phyloP scores from a whole-genome alignment of 2,329 filamentous ascomycete species.

The Arachnomyces sp. region DNA sequence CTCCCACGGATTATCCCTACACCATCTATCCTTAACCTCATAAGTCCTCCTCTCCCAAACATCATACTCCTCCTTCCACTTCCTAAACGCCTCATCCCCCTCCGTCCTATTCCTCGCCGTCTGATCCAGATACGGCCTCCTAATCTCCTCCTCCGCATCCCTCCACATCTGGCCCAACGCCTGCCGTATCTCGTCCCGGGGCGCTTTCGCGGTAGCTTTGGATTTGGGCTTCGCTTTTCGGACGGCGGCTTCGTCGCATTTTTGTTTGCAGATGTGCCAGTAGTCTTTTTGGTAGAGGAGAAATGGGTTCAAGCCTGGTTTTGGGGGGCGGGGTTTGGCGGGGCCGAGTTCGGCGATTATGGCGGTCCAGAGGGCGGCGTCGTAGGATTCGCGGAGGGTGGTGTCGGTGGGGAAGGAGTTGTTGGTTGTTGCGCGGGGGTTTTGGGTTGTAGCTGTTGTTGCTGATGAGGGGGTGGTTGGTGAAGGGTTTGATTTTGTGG shows the following conservation, averaged over 20 bases:
- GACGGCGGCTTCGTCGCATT: slow-evolving; percentile 55
- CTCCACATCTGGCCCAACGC: slow-evolving; percentile 90
- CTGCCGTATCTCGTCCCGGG: slow-evolving; percentile 66
- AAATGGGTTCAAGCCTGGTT: slow-evolving; percentile 75
- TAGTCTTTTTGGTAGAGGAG: slow-evolving; percentile 76
- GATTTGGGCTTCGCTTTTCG: slow-evolving; percentile 56
- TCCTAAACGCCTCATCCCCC: slow-evolving; percentile 54
- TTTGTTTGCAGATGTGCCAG: slow-evolving; percentile 53
- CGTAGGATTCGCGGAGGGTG: slow-evolving; percentile 42
- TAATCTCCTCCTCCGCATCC: slow-evolving; percentile 60
- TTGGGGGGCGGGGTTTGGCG: slow-evolving; percentile 61
- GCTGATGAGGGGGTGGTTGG: slow-evolving; percentile 7
- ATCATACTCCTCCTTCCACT: slow-evolving; percentile 64
- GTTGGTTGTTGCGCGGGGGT: slow-evolving; percentile 7
- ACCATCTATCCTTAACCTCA: slow-evolving; percentile 35
- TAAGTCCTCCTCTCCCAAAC: slow-evolving; percentile 36
- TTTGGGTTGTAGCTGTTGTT: slow-evolving; percentile 6
- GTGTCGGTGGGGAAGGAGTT: slow-evolving; percentile 16
- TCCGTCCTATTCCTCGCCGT: slow-evolving; percentile 61
- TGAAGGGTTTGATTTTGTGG: slow-evolving; percentile 1
- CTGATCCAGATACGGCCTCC: slow-evolving; percentile 68
- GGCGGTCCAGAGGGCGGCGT: slow-evolving; percentile 49
- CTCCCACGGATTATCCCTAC: slow-evolving; percentile 29
- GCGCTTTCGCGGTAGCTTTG: slow-evolving; percentile 59
- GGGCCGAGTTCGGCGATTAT: slow-evolving; percentile 60